phyloP scores from a whole-genome alignment of 768 basidiomycete species.

The Neoboletus subvelutipes region DNA sequence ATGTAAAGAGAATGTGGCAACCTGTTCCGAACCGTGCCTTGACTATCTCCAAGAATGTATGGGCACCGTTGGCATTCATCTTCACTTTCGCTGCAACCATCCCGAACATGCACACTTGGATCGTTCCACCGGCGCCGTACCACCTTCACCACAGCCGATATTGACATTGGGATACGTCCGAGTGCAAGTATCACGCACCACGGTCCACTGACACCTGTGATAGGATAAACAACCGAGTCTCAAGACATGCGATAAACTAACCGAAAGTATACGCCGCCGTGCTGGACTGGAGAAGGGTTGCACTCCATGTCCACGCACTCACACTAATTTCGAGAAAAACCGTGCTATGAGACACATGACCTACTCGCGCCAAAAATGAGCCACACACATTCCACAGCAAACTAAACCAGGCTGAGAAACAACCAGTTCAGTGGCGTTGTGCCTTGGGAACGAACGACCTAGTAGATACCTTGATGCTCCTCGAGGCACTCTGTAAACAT shows the following conservation, averaged over 20 bases:
- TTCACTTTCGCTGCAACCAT: constrained; percentile 57
- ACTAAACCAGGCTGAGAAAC: constrained; percentile 44
- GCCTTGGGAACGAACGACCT: neutral
- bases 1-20: constrained; percentile 49
- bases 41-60: constrained; percentile 60
- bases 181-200: constrained; percentile 32
- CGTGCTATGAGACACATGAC: neutral
- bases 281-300: constrained; percentile 53
- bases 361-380: neutral
- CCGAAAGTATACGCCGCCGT: constrained; percentile 52
- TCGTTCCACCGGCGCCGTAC: constrained; percentile 53
- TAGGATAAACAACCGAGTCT: neutral
- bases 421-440: neutral
- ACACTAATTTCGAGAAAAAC: constrained; percentile 31
- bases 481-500: constrained; percentile 40
- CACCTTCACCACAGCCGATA: constrained; percentile 32
- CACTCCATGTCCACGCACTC: constrained; percentile 59
- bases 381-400: constrained; percentile 47
- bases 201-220: constrained; percentile 45
- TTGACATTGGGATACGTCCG: neutral
- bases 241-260: neutral
- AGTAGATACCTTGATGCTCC: constrained; percentile 41
- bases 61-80: constrained; percentile 56
- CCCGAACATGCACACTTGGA: constrained; percentile 53
- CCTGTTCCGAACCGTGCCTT: constrained; percentile 47